phyloP scores from a whole-genome alignment of 1,284 basidiomycete species.

The Ustilago cynodontis region DNA sequence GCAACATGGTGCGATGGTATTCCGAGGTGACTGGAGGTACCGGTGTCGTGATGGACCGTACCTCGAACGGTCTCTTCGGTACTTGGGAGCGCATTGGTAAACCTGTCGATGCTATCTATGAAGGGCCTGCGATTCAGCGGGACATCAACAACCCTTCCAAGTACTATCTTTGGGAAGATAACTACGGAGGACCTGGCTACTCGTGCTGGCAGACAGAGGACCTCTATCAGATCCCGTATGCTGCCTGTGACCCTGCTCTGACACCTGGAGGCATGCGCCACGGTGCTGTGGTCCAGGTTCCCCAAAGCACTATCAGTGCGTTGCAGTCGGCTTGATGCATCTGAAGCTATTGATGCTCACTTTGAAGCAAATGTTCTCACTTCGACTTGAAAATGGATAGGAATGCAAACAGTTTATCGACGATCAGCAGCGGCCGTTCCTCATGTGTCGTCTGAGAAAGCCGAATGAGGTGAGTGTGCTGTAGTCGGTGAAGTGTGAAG shows the following conservation, averaged over 20 bases:
- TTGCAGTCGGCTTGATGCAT: not conserved
- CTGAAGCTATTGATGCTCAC: no score
- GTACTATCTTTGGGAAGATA: slow-evolving; percentile 38
- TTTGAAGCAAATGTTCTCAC: no score
- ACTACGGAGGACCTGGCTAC: slow-evolving; percentile 34
- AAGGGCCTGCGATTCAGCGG: slow-evolving; percentile 32
- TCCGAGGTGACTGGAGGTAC: slow-evolving; percentile 20
- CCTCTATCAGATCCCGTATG: slow-evolving; percentile 18
- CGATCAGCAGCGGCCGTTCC: no score
- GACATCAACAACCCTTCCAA: slow-evolving; percentile 34
- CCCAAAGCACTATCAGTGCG: not conserved
- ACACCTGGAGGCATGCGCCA: slow-evolving; percentile 12
- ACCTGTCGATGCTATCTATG: slow-evolving; percentile 30
- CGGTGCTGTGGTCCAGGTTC: slow-evolving; percentile 17
- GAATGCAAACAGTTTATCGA: no score
- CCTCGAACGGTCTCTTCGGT: slow-evolving; percentile 21
- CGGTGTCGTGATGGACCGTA: slow-evolving; percentile 36
- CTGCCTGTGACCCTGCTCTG: slow-evolving; percentile 27
- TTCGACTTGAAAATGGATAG: no score
- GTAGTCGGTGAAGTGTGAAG: no score
- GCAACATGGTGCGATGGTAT: slow-evolving; percentile 35
- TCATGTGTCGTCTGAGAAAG: no score
- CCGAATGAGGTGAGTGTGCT: no score
- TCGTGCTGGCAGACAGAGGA: slow-evolving; percentile 38
- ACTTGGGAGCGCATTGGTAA: slow-evolving; percentile 35